Evolutionary conservation across 2,329 filamentous ascomycete species (phyloP), one percentile per base, ranked within the genome.

Genomic region (Chlorencoelia australis): DNA sequence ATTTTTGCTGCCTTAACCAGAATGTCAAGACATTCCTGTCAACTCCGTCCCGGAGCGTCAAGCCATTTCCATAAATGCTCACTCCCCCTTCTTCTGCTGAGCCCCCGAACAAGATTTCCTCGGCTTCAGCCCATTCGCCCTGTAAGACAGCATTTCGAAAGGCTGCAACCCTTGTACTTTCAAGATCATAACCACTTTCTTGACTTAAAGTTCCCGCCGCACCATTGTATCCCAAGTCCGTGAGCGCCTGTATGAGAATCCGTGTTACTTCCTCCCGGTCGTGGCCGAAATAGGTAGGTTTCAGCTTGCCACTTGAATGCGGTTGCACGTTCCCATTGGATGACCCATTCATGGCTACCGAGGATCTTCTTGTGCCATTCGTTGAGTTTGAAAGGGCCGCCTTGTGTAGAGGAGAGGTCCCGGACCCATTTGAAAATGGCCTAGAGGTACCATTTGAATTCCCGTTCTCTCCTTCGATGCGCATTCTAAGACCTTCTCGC

Each of bases 211-310:
- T 76, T 29, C 75, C 69, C 16, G 91, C 89, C 9, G 89, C 83
- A 9, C 68, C 67, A 41, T 77, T 68, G 55, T 96, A 95, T 2
- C 91, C 91, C 64, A 98, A 70, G 57, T 95, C 89, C 16, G 78
- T 75, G 46, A 98, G 64, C 22, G 87, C 83, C 60, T 98, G 91
- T 52, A 98, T 91, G 51, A 98, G 62, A 45, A 96, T 82, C 36
- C 91, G 72, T 4, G 89, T 94, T 29, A 96, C 81, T 63, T 98
- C 89, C 65, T 94, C 87, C 56, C 86, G 76, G 55, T 91, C 76
- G 56, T 96, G 89, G 13, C 87, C 88, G 54, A 78, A 81, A 58
- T 93, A 96, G 18, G 58, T 60, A 29, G 46, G 37, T 26, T 31
- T 39, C 13, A 38, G 31, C 39, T 54, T 52, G 35, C 22, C 34